Evolutionary conservation across 2,329 filamentous ascomycete genomes (phyloP).

Genomic region (Fusarium pseudonygamai): DNA sequence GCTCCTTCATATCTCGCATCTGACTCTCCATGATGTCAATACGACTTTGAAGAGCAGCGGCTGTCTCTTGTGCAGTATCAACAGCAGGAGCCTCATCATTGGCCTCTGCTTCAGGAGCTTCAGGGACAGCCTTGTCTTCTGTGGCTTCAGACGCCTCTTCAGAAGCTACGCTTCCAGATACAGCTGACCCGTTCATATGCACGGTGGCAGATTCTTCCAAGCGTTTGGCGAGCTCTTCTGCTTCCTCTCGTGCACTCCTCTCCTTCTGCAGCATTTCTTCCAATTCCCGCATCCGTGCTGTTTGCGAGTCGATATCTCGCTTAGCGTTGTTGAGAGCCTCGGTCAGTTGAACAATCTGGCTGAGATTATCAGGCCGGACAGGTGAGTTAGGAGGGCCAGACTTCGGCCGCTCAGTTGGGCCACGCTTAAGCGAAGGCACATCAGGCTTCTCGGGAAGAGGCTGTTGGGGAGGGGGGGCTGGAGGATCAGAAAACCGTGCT

Average conservation of each 20-base stretch:
- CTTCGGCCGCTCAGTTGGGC: slow-evolving; percentile 79
- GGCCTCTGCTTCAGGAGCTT: slow-evolving; percentile 41
- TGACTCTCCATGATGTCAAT: slow-evolving; percentile 81
- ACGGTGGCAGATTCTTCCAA: slow-evolving; percentile 65
- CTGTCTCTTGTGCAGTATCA: slow-evolving; percentile 53
- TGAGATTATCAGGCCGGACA: slow-evolving; percentile 66
- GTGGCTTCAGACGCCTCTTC: slow-evolving; percentile 22
- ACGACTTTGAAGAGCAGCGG: slow-evolving; percentile 64
- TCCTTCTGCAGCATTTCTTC: slow-evolving; percentile 80
- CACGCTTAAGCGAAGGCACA: slow-evolving; percentile 76
- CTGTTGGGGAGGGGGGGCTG: slow-evolving; percentile 91
- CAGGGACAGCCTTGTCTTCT: slow-evolving; percentile 28
- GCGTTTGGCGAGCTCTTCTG: slow-evolving; percentile 81
- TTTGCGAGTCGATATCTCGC: slow-evolving; percentile 87
- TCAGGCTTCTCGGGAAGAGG: slow-evolving; percentile 94
- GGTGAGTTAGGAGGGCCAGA: slow-evolving; percentile 65
- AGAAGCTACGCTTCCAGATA: slow-evolving; percentile 31
- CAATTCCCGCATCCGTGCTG: slow-evolving; percentile 79
- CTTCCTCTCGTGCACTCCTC: slow-evolving; percentile 80
- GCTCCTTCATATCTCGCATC: slow-evolving; percentile 81
- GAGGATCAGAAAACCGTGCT: slow-evolving; percentile 89
- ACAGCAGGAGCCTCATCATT: slow-evolving; percentile 46
- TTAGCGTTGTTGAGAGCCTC: slow-evolving; percentile 86
- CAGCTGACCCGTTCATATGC: slow-evolving; percentile 45
- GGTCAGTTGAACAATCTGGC: slow-evolving; percentile 84